These are phyloP conservation scores for Metschnikowia reukaufii DNA, from an alignment of 805 yeast species.

Conservation along the genomic window DNA sequence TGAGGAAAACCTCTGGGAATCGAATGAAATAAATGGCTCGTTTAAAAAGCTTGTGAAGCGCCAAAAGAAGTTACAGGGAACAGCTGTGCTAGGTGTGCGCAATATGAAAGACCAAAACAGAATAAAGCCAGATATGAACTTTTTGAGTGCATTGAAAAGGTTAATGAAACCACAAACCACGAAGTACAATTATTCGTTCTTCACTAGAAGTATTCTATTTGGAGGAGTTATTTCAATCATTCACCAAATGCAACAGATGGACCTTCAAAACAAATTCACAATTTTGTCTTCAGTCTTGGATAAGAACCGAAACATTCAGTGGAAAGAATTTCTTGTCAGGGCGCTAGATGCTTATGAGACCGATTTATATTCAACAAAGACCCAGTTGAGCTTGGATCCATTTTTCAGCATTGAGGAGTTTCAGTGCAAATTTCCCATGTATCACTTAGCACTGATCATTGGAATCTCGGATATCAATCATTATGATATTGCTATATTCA, in stretches of 20 bases:
- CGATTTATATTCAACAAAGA: constrained; percentile 30
- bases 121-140: constrained; percentile 17
- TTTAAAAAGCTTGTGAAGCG: constrained; percentile 38
- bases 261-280: constrained; percentile 53
- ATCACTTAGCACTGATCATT: constrained; percentile 71
- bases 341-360: constrained; percentile 72
- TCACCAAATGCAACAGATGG: constrained; percentile 73
- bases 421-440: constrained; percentile 64
- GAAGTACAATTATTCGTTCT: constrained; percentile 32
- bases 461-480: constrained; percentile 63
- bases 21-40: constrained; percentile 38
- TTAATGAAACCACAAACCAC: constrained; percentile 16
- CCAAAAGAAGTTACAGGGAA: constrained; percentile 26
- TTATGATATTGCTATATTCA: constrained; percentile 73
- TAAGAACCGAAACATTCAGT: constrained; percentile 32
- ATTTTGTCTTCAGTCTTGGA: constrained; percentile 23
- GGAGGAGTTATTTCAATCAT: constrained; percentile 67
- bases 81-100: constrained; percentile 7
- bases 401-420: constrained; percentile 9
- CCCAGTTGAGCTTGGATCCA: constrained; percentile 6
- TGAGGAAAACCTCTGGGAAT: constrained; percentile 41
- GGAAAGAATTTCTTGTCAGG: constrained; percentile 70
- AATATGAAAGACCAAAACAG: constrained; percentile 8
- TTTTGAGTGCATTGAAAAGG: constrained; percentile 18
- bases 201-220: constrained; percentile 65